Conservation (phyloP, 495 filamentous ascomycete genomes). For the Hypoxylon perforatum region DNA sequence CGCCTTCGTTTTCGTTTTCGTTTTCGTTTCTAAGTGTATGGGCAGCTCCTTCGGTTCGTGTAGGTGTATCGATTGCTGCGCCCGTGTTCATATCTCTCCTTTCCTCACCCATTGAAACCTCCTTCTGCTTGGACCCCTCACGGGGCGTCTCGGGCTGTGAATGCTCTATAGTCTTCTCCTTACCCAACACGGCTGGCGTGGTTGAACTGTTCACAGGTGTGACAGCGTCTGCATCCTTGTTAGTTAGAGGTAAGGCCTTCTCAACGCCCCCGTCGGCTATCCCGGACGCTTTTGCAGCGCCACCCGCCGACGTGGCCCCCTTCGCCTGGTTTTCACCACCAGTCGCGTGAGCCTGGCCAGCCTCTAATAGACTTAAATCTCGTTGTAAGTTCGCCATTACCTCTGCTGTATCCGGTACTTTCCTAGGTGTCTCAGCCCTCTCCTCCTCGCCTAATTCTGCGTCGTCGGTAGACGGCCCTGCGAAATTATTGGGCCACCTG, state of each 20-base stretch:
- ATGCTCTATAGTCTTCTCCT: conserved; percentile 9
- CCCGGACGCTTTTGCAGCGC: conserved; percentile 9
- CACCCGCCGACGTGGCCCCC: conserved; percentile 15
- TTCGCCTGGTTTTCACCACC: conserved; percentile 36
- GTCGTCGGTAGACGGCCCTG: conserved; percentile 23
- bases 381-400: conserved; percentile 26
- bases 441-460: conserved; percentile 31
- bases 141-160: conserved; percentile 1
- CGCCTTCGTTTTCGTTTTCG: conserved; percentile 11
- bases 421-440: conserved; percentile 32
- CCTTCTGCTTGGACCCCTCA: conserved; percentile 4
- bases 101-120: not conserved
- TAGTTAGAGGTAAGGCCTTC: conserved; percentile 13
- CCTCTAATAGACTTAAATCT: conserved; percentile 38
- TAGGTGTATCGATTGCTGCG: not conserved
- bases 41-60: conserved; percentile 4
- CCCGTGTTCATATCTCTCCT: conserved; percentile 2
- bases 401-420: conserved; percentile 22
- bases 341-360: conserved; percentile 29
- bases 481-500: conserved; percentile 42
- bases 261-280: conserved; percentile 19
- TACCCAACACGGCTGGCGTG: conserved; percentile 6
- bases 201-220: conserved; percentile 11
- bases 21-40: conserved; percentile 12
- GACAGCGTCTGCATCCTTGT: conserved; percentile 21